Conservation (phyloP, 768 basidiomycete species). For the Suillus americanus region DNA sequence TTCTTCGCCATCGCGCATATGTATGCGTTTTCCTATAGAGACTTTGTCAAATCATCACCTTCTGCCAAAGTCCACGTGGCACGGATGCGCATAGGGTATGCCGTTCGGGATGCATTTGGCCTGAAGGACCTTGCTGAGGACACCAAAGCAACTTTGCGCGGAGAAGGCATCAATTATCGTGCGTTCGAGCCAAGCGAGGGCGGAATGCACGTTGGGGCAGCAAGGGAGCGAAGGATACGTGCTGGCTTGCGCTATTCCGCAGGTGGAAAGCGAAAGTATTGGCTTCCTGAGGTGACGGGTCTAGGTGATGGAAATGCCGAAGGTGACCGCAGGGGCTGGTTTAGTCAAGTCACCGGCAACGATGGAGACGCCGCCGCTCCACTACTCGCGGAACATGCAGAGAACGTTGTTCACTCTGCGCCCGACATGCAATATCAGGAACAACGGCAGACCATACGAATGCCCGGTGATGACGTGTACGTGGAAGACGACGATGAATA, state of each 20-base stretch:
- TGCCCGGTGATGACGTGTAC: slow-evolving; percentile 31
- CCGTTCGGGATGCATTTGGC: slow-evolving; percentile 87
- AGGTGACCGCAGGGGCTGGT: slow-evolving; percentile 37
- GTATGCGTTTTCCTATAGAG: slow-evolving; percentile 90
- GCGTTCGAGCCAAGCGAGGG: slow-evolving; percentile 97
- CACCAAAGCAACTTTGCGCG: slow-evolving; percentile 74
- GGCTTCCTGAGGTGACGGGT: slow-evolving; percentile 72
- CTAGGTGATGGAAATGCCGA: slow-evolving; percentile 36
- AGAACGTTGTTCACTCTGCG: slow-evolving; percentile 63
- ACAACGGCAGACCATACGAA: slow-evolving; percentile 16
- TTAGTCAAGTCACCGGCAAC: slow-evolving; percentile 28
- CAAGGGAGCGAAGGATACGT: slow-evolving; percentile 81
- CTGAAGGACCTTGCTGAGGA: slow-evolving; percentile 86
- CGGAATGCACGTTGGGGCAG: slow-evolving; percentile 85
- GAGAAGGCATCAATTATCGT: slow-evolving; percentile 92
- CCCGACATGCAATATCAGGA: slow-evolving; percentile 46
- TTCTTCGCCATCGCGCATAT: slow-evolving; percentile 93
- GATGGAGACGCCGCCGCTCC: slow-evolving; percentile 72
- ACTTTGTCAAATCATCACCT: slow-evolving; percentile 66
- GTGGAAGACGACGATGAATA: slow-evolving; percentile 35
- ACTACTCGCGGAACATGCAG: slow-evolving; percentile 61
- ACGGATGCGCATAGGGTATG: slow-evolving; percentile 86
- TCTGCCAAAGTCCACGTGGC: slow-evolving; percentile 56
- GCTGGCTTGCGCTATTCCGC: slow-evolving; percentile 90
- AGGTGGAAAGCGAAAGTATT: slow-evolving; percentile 93